A percentile compares a stretch with the other conserved stretches of the same genome.
phyloP scores from a whole-genome alignment of 2,329 filamentous ascomycete genomes.

The Fusarium sp. region DNA sequence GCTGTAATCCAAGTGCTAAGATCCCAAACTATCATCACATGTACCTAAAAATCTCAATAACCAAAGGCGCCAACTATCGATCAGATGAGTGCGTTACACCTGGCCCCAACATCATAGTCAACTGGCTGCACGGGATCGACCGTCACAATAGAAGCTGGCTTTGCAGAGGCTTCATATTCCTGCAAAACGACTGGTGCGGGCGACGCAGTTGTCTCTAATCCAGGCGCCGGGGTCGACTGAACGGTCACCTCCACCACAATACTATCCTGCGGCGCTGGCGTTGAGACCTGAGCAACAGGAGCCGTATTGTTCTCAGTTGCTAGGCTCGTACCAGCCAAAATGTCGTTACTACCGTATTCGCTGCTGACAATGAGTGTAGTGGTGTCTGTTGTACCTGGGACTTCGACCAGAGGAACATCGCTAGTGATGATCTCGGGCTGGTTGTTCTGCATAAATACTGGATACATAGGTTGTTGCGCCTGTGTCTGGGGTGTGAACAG shows the following conservation, averaged over 20 bases:
- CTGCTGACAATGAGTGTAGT: not conserved
- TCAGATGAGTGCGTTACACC: slow-evolving; percentile 1
- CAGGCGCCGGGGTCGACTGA: not conserved
- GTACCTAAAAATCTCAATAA: not conserved
- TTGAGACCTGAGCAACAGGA: not conserved
- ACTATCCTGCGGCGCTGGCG: not conserved
- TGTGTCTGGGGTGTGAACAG: not conserved
- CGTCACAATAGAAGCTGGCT: not conserved
- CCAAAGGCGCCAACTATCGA: not conserved
- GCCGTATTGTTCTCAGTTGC: not conserved
- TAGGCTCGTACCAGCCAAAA: not conserved
- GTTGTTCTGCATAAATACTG: slow-evolving; percentile 10
- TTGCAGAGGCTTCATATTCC: not conserved
- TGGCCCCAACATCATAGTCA: not conserved
- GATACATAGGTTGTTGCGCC: not conserved
- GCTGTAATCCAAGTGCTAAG: too few relatives aligned
- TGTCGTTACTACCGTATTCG: not conserved
- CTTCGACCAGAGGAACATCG: slow-evolving; percentile 12
- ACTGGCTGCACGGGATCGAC: not conserved
- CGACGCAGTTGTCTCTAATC: not conserved
- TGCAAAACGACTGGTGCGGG: not conserved
- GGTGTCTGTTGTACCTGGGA: not conserved
- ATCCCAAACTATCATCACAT: not conserved
- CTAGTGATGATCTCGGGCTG: slow-evolving; percentile 31
- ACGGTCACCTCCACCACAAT: not conserved